Base-by-base conservation (phyloP, 2,329 filamentous ascomycete genomes). In the Pseudocercospora musae region DNA sequence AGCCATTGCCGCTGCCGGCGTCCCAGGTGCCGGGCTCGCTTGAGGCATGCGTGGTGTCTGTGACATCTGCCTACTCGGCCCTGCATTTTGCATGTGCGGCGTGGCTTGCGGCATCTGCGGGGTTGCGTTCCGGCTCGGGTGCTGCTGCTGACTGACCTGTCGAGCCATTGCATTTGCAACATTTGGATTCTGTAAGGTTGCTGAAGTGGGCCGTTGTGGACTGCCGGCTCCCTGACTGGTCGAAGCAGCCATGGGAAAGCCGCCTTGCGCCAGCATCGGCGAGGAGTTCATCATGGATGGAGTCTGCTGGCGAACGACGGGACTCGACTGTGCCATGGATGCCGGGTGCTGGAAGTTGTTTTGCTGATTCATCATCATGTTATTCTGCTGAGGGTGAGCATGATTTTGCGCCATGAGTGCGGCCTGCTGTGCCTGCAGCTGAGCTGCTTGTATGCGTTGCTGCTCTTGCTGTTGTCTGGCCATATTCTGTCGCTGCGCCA, bases 151-250 rank as follows among this genome's bases (percentile, higher is more conserved):
- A 59, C 75, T 77, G 56, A 69, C 63, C 53, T 77, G 74, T 57
- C 76, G 66, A 11, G 69, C 72, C 76, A 78, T 78, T 4, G 52
- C 29, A 54, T 54, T 54, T 5, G 63, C 65, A 15, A 73, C 67
- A 33, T 69, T 68, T 10, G 69, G 67, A 55, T 75, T 71, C 53
- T 72, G 73, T 67, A 75, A 87, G 3, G 86, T 85, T 4, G 87
- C 86, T 15, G 88, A 90, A 0, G 87, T 79, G 15, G 89, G 87
- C 49, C 88, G 81, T 18, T 86, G 80, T 25, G 89, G 89, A 70
- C 88, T 91, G 20, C 76, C 77, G 57, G 81, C 85, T 20, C 86
- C 87, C 81, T 90, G 87, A 68, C 83, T 88, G 1, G 88, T 89
- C 54, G 85, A 86, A 37, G 83, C 81, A 65, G 88, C 74, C 80